Percentiles rank a stretch among this genome's conserved stretches.
Conservation (phyloP, 2,329 filamentous ascomycete genomes). For the Trichoderma afroharzianum region DNA sequence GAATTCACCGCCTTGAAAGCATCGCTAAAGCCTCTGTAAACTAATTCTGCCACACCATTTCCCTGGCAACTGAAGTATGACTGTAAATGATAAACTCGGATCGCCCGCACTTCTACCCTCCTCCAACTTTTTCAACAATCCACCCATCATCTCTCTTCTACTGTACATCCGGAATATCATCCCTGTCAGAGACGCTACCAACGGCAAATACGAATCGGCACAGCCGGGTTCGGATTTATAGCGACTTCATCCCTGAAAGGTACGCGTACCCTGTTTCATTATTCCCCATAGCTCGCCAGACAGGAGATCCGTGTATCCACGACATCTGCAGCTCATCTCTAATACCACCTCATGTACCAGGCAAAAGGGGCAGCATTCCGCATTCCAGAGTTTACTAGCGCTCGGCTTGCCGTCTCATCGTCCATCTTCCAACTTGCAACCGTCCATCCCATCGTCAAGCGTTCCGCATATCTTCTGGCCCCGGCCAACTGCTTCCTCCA, state of each 20-base stretch:
- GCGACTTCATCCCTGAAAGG: background rate
- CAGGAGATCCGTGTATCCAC: background rate
- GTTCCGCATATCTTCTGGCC: background rate
- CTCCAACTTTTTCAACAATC: slow-evolving; percentile 1
- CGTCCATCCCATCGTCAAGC: background rate
- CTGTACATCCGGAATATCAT: background rate
- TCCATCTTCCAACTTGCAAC: background rate
- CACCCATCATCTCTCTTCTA: background rate
- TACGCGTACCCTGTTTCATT: background rate
- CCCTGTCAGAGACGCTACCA: background rate
- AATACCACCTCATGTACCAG: background rate
- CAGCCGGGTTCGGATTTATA: background rate
- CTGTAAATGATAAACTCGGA: background rate
- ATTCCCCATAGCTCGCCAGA: background rate
- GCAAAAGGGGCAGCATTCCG: slow-evolving; percentile 6
- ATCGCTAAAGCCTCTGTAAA: background rate
- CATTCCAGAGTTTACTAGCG: background rate
- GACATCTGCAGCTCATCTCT: slow-evolving; percentile 4
- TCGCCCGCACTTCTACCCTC: background rate
- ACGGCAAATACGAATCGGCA: background rate
- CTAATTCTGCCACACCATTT: background rate
- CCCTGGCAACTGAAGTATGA: background rate
- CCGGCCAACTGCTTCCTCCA: background rate
- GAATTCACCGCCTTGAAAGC: background rate
- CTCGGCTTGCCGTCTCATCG: background rate